Percentiles rank a stretch among this genome's conserved stretches.
Conservation (phyloP, 768 basidiomycete species). For the Filobasidium wieringae region DNA sequence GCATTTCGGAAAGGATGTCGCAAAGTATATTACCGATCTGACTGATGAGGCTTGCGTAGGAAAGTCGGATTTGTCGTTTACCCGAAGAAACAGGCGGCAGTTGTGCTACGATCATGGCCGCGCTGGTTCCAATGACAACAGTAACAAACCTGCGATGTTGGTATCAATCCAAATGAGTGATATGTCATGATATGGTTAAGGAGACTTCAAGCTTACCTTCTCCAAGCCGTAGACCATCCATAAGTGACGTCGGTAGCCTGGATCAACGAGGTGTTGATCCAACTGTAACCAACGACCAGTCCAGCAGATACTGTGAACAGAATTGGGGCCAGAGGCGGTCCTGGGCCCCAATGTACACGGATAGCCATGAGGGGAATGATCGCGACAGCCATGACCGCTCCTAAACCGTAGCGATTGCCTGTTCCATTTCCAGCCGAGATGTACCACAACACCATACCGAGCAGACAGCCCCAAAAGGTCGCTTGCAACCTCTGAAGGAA, state of each 20-base stretch:
- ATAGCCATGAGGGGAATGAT: slow-evolving; percentile 63
- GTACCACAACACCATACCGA: slow-evolving; percentile 33
- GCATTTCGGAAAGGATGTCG: slow-evolving; percentile 60
- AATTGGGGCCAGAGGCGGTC: slow-evolving; percentile 58
- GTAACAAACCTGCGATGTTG: neutral
- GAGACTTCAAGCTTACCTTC: slow-evolving; percentile 22
- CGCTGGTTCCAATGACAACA: slow-evolving; percentile 58
- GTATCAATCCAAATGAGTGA: too few relatives aligned
- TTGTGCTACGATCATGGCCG: slow-evolving; percentile 54
- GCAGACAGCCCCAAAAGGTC: slow-evolving; percentile 30
- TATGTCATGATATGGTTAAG: too few relatives aligned
- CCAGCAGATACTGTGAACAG: slow-evolving; percentile 31
- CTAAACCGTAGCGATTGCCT: slow-evolving; percentile 60
- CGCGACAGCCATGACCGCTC: slow-evolving; percentile 54
- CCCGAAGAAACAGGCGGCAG: slow-evolving; percentile 65
- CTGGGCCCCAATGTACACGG: slow-evolving; percentile 58
- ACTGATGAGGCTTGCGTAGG: slow-evolving; percentile 55
- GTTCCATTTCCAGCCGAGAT: slow-evolving; percentile 52
- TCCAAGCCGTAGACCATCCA: slow-evolving; percentile 53
- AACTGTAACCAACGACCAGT: slow-evolving; percentile 26
- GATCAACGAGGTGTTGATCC: slow-evolving; percentile 44
- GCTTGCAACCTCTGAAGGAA: slow-evolving; percentile 27
- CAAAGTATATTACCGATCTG: slow-evolving; percentile 66
- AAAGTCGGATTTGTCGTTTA: slow-evolving; percentile 57
- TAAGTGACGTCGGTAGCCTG: slow-evolving; percentile 27